These are phyloP conservation scores for Zasmidium angulare DNA, from an alignment of 2,329 filamentous ascomycete genomes.

Conservation along the genomic window DNA sequence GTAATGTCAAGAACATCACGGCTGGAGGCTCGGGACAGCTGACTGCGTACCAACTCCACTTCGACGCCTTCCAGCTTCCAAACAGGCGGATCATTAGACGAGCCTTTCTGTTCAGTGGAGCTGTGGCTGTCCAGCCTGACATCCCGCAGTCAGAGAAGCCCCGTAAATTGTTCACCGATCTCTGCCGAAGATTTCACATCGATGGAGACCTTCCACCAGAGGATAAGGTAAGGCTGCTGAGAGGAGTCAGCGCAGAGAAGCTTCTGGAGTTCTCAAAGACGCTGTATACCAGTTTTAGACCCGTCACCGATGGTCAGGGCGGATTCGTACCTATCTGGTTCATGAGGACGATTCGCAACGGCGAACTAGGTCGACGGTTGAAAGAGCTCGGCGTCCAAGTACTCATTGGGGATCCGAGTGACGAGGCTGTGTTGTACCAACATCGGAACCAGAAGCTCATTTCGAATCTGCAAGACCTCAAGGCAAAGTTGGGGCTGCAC, in stretches of 20 bases:
- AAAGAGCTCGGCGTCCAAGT: conserved; percentile 19
- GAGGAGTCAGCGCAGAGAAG: conserved; percentile 15
- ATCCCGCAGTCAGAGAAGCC: conserved; percentile 14
- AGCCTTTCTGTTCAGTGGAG: conserved; percentile 20
- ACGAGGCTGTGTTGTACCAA: conserved; percentile 15
- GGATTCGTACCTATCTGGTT: conserved; percentile 18
- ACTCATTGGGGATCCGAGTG: conserved; percentile 17
- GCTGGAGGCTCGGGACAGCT: conserved; percentile 41
- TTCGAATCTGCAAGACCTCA: conserved; percentile 11
- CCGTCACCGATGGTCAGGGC: conserved; percentile 18
- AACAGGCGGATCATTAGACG: conserved; percentile 16
- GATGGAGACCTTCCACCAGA: conserved; percentile 12
- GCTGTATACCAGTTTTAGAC: conserved; percentile 16
- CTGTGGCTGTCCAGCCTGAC: conserved; percentile 17
- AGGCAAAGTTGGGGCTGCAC: conserved; percentile 9
- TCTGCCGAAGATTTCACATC: conserved; percentile 18
- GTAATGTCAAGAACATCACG: conserved; percentile 51
- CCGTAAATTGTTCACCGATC: conserved; percentile 16
- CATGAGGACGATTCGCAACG: conserved; percentile 20
- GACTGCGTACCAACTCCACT: conserved; percentile 19
- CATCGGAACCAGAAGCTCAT: conserved; percentile 6
- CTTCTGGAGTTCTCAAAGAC: conserved; percentile 14
- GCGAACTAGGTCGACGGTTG: conserved; percentile 16
- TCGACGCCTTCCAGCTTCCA: conserved; percentile 18
- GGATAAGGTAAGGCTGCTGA: conserved; percentile 15